A percentile compares a stretch with the other conserved stretches of the same genome.
phyloP scores from a whole-genome alignment of 371 early-diverging fungal genomes.

The Catenaria anguillulae region DNA sequence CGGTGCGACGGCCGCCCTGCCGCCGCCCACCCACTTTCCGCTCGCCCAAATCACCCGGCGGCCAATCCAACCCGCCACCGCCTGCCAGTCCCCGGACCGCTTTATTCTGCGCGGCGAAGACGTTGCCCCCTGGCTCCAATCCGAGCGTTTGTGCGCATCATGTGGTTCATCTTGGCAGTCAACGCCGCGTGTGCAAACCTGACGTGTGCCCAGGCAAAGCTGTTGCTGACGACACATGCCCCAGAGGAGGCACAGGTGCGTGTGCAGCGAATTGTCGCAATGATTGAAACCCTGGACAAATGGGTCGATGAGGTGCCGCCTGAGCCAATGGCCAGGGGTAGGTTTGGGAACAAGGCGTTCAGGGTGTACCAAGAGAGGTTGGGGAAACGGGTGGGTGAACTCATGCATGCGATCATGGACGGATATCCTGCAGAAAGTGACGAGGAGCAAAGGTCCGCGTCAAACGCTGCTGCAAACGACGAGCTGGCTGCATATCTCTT shows the following conservation, averaged over 20 bases:
- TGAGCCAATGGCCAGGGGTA: slow-evolving; percentile 12
- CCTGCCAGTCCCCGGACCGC: neutral
- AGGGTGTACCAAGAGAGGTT: slow-evolving; percentile 15
- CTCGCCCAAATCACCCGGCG: neutral
- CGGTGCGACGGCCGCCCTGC: neutral
- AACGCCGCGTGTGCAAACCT: slow-evolving; percentile 10
- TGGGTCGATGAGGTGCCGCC: slow-evolving; percentile 29
- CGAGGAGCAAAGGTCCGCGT: too few species aligned
- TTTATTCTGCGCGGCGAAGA: neutral
- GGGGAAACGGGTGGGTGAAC: slow-evolving; percentile 5
- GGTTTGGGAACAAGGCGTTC: slow-evolving; percentile 32
- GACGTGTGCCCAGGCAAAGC: too few species aligned
- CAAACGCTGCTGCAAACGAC: too few species aligned
- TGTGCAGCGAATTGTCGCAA: neutral
- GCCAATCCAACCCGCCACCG: neutral
- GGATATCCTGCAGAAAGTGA: too few species aligned
- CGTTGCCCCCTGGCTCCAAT: slow-evolving; percentile 15
- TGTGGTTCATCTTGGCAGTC: slow-evolving; percentile 21
- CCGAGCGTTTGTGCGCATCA: slow-evolving; percentile 19
- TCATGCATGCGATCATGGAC: neutral
- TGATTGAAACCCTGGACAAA: slow-evolving; percentile 16
- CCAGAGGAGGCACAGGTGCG: too few species aligned
- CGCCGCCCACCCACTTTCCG: neutral
- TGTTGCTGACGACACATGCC: too few species aligned
- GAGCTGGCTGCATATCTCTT: slow-evolving; percentile 33